A percentile compares a stretch with the other conserved stretches of the same genome.
These are phyloP conservation scores for Xylariaceae sp. DNA, from an alignment of 2,329 filamentous ascomycete species.

Conservation along the genomic window DNA sequence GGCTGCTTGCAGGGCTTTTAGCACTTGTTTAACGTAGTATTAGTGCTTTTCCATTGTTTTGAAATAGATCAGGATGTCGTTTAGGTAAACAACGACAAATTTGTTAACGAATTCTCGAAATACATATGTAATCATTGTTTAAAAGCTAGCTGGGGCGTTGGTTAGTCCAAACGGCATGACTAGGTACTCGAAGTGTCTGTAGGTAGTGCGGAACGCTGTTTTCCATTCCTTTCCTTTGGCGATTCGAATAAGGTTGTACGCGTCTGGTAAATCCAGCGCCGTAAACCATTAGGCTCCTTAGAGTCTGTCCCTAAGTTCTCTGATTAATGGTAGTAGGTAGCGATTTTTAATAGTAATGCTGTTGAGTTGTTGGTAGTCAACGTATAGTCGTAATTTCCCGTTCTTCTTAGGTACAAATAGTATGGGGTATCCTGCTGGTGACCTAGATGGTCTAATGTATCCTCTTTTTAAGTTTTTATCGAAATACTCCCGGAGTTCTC, in stretches of 20 bases:
- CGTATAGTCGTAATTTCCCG: too few relatives aligned
- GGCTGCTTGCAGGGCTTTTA: too few relatives aligned
- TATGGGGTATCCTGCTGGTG: too few relatives aligned
- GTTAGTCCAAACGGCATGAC: too few relatives aligned
- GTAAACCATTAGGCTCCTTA: not conserved
- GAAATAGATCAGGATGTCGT: too few relatives aligned
- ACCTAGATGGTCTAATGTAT: too few relatives aligned
- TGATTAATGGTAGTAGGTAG: conserved; percentile 1
- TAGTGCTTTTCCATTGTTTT: too few relatives aligned
- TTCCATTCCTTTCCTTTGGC: conserved; percentile 20
- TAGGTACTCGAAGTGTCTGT: conserved; percentile 24
- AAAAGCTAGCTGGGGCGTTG: conserved; percentile 21
- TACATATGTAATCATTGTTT: conserved; percentile 17
- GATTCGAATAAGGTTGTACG: conserved; percentile 11
- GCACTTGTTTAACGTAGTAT: too few relatives aligned
- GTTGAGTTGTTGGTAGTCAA: conserved; percentile 3
- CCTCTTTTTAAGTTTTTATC: too few relatives aligned
- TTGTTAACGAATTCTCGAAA: conserved; percentile 18
- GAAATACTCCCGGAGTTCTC: too few relatives aligned
- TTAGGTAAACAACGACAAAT: conserved; percentile 15
- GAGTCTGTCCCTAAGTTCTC: not conserved
- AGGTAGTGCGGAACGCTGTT: conserved; percentile 20
- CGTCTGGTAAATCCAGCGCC: too few relatives aligned
- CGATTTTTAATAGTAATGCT: not conserved
- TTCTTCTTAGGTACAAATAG: too few relatives aligned